Conservation (phyloP, 2,329 filamentous ascomycete species). For the Exophiala dermatitidis region DNA sequence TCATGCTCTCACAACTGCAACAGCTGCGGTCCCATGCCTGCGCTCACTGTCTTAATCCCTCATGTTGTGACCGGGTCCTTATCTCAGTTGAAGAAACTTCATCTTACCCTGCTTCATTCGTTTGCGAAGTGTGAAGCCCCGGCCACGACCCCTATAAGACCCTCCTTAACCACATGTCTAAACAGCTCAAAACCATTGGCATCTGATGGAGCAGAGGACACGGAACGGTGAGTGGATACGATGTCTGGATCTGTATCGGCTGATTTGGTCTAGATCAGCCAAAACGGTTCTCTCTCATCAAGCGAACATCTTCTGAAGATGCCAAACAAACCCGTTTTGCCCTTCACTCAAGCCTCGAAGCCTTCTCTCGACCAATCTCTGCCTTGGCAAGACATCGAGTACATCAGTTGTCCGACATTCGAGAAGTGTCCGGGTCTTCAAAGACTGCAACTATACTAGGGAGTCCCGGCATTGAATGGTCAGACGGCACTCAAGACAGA, state of each 20-base stretch:
- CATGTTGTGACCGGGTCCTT: neutral
- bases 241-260: neutral
- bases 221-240: constrained; percentile 8
- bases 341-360: constrained; percentile 14
- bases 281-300: constrained; percentile 7
- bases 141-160: neutral
- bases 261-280: constrained; percentile 12
- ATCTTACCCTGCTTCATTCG: neutral
- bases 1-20: no score
- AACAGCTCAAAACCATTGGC: neutral
- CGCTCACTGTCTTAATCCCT: neutral
- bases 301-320: constrained; percentile 18
- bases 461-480: constrained; percentile 4
- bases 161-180: constrained; percentile 1
- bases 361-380: constrained; percentile 17
- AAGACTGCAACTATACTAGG: constrained; percentile 2
- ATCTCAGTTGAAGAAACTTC: neutral
- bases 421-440: constrained; percentile 23
- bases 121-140: neutral
- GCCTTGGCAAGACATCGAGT: constrained; percentile 20
- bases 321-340: constrained; percentile 11
- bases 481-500: constrained; percentile 13
- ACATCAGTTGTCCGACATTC: constrained; percentile 24
- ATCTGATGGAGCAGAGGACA: constrained; percentile 12
- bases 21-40: neutral